A percentile compares a stretch with the other conserved stretches of the same genome.
phyloP scores from a whole-genome alignment of 768 basidiomycete genomes.

The Phaeotremella skinneri region DNA sequence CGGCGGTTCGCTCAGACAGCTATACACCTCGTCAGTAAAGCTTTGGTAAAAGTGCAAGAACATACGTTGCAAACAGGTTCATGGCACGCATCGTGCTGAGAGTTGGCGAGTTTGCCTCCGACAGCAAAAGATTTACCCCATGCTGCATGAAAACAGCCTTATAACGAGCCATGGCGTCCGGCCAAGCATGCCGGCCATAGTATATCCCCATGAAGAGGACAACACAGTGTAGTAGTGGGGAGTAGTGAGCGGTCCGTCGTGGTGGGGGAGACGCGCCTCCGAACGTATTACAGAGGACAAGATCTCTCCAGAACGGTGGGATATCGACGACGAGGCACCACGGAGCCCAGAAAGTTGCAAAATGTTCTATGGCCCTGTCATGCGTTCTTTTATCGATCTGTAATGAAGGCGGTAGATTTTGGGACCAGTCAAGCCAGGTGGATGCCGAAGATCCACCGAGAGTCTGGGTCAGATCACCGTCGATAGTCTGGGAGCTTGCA shows the following conservation, averaged over 20 bases:
- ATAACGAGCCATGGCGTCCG: neutral
- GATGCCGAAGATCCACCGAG: neutral
- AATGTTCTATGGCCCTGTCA: slow-evolving; percentile 9
- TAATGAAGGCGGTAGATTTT: slow-evolving; percentile 7
- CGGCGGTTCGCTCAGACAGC: slow-evolving; percentile 8
- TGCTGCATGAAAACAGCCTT: neutral
- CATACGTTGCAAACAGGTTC: slow-evolving; percentile 3
- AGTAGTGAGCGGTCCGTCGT: slow-evolving; percentile 11
- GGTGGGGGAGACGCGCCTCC: neutral
- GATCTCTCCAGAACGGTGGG: slow-evolving; percentile 12
- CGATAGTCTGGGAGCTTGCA: too few relatives aligned
- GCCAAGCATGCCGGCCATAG: slow-evolving; percentile 8
- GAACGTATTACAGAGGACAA: slow-evolving; percentile 14
- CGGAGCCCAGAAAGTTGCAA: slow-evolving; percentile 14
- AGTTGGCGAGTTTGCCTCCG: slow-evolving; percentile 1
- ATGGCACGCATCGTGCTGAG: slow-evolving; percentile 5
- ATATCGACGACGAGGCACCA: slow-evolving; percentile 18
- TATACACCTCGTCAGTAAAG: too few relatives aligned
- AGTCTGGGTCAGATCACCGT: neutral
- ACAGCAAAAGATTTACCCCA: neutral
- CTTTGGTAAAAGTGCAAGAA: neutral
- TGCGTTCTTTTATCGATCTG: slow-evolving; percentile 8
- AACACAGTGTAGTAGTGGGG: slow-evolving; percentile 14
- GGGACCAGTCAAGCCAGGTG: slow-evolving; percentile 12
- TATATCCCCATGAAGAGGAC: slow-evolving; percentile 14